These are phyloP conservation scores for Clitopilus passeckerianus DNA, from an alignment of 768 basidiomycete genomes.

Conservation along the genomic window DNA sequence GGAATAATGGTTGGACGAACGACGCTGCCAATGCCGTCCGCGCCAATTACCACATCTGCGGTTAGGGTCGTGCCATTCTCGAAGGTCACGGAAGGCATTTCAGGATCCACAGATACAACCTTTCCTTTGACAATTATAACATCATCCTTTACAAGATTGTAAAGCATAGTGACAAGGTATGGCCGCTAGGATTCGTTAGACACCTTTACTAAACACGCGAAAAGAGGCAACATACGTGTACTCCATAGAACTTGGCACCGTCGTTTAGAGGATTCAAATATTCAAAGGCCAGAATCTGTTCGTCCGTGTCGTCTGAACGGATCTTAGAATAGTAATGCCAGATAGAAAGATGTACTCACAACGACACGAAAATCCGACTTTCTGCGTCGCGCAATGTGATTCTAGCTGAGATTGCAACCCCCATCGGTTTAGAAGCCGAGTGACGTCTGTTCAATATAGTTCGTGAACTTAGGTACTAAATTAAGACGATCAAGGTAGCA, in stretches of 20 bases:
- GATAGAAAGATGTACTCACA: neutral
- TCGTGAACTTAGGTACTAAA: neutral
- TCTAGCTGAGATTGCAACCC: neutral
- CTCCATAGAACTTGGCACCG: neutral
- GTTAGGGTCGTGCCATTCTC: constrained; percentile 34
- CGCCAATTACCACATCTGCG: constrained; percentile 53
- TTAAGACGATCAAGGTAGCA: neutral
- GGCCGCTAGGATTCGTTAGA: neutral
- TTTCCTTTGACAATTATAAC: constrained; percentile 24
- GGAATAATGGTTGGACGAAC: neutral
- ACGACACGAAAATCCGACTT: neutral
- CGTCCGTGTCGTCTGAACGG: neutral
- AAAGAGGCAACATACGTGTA: neutral
- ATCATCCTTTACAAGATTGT: neutral
- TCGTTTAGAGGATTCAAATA: neutral
- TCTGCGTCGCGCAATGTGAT: neutral
- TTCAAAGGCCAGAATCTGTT: neutral
- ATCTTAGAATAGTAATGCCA: neutral
- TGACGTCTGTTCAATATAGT: neutral
- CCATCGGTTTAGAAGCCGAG: neutral
- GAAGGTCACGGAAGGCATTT: constrained; percentile 24
- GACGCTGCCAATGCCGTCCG: constrained; percentile 45
- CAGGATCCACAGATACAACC: constrained; percentile 23
- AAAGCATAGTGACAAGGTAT: neutral
- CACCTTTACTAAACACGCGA: neutral